These are phyloP conservation scores for Aspergillus neoniger DNA, from an alignment of 2,329 filamentous ascomycete genomes.

Conservation along the genomic window DNA sequence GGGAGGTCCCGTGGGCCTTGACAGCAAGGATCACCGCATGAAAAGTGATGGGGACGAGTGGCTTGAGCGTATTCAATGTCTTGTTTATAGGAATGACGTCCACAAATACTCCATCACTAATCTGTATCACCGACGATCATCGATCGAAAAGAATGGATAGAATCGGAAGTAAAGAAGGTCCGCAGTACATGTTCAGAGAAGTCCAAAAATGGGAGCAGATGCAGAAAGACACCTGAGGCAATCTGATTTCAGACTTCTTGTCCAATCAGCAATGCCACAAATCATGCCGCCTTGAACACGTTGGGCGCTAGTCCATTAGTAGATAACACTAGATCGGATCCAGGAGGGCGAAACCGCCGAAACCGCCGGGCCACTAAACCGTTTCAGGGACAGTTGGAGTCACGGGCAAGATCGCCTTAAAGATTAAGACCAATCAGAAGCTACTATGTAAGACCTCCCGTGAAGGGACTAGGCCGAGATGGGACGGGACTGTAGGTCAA, in stretches of 20 bases:
- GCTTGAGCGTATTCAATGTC: not conserved
- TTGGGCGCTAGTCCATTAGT: not conserved
- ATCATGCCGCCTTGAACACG: not conserved
- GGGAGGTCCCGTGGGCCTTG: constrained; percentile 14
- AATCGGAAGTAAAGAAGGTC: not conserved
- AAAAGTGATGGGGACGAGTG: not conserved
- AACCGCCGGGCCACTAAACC: constrained; percentile 8
- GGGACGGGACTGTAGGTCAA: not conserved
- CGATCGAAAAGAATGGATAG: not conserved
- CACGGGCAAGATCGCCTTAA: not conserved
- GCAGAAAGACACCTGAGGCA: not conserved
- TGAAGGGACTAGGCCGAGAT: not conserved
- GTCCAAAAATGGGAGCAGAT: not conserved
- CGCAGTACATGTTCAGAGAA: not conserved
- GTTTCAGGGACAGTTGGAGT: not conserved
- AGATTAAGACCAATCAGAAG: not conserved
- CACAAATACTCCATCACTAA: not conserved
- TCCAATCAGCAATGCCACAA: not conserved
- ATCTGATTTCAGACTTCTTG: too few relatives aligned
- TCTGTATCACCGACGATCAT: not conserved
- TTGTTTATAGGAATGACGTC: not conserved
- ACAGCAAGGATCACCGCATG: constrained; percentile 6
- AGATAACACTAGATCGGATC: not conserved
- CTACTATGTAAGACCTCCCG: not conserved
- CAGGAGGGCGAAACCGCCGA: constrained; percentile 5